Conservation (phyloP, 202 grass and related monocot species). For the Schoenoplectus tabernaemontani region DNA sequence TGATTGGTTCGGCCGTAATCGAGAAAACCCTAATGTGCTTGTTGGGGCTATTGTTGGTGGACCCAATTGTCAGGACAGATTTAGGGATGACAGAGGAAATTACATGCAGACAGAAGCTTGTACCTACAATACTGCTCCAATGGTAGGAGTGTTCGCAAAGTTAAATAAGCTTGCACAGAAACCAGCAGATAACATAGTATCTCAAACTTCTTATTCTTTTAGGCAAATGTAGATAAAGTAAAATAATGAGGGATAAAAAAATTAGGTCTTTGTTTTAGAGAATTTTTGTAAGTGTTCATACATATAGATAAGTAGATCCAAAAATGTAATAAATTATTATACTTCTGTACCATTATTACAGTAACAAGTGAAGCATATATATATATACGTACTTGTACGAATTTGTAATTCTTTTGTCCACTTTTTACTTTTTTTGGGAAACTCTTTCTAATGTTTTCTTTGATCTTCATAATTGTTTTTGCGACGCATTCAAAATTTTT, state of each 20-base stretch:
- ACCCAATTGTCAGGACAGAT: constrained; percentile 57
- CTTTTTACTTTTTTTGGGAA: not conserved
- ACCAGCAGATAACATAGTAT: not conserved
- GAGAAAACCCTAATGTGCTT: constrained; percentile 68
- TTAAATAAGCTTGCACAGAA: constrained; percentile 33
- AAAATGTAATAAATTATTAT: constrained; percentile 19
- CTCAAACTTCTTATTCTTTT: constrained; percentile 23
- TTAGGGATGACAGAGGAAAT: constrained; percentile 51
- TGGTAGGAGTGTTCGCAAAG: constrained; percentile 80
- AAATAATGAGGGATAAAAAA: not conserved
- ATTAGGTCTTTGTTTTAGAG: constrained; percentile 27
- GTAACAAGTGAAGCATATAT: not conserved
- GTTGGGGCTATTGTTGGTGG: constrained; percentile 76
- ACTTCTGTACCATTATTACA: constrained; percentile 35
- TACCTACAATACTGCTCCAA: constrained; percentile 79
- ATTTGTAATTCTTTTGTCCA: not conserved
- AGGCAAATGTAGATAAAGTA: constrained; percentile 28
- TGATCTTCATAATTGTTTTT: not conserved
- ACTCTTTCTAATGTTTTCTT: not conserved
- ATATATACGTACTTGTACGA: not conserved
- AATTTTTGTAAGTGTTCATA: constrained; percentile 42
- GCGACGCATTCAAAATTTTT: no score
- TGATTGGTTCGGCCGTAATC: constrained; percentile 45
- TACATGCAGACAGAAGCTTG: constrained; percentile 92
- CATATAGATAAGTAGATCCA: constrained; percentile 17